Percentiles rank a stretch among this genome's conserved stretches.
Evolutionary conservation across 1,139 yeast genomes (phyloP).

Genomic region (Geotrichum bryndzae): DNA sequence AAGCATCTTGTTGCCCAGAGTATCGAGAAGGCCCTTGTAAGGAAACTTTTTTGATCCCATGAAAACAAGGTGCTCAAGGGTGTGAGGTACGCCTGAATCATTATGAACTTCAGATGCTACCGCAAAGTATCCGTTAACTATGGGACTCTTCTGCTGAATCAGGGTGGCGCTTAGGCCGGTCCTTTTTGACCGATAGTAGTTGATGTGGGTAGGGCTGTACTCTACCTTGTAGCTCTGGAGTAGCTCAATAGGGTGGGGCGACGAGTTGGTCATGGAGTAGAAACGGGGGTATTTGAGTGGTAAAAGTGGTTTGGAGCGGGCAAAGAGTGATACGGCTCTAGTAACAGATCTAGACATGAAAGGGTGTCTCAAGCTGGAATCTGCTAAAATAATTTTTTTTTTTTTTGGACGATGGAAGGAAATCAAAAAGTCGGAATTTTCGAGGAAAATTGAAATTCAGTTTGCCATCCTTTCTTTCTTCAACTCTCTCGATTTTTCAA

Average conservation of each 20-base stretch:
- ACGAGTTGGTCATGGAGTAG: background rate
- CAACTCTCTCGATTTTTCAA: background rate
- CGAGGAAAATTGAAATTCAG: background rate
- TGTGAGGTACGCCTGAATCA: conserved; percentile 93
- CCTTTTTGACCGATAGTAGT: conserved; percentile 65
- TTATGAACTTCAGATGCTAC: conserved; percentile 87
- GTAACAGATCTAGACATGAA: background rate
- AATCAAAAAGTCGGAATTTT: background rate
- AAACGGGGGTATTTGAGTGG: background rate
- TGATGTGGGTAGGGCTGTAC: conserved; percentile 35
- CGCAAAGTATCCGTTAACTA: conserved; percentile 88
- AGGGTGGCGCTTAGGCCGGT: conserved; percentile 81
- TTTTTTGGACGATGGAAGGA: background rate
- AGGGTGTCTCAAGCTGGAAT: background rate
- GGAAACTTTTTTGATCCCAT: conserved; percentile 92
- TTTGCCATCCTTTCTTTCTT: background rate
- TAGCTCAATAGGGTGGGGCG: conserved; percentile 17
- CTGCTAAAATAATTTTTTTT: background rate
- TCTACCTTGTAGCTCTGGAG: conserved; percentile 13
- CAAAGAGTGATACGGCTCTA: background rate
- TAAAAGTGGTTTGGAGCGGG: background rate
- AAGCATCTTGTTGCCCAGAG: conserved; percentile 76
- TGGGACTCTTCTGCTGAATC: conserved; percentile 76
- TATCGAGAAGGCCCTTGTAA: conserved; percentile 84
- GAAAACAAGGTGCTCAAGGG: conserved; percentile 87